A percentile compares a stretch with the other conserved stretches of the same genome.
Conservation (phyloP, 2,329 filamentous ascomycete genomes). For the Colletotrichum spinosum region DNA sequence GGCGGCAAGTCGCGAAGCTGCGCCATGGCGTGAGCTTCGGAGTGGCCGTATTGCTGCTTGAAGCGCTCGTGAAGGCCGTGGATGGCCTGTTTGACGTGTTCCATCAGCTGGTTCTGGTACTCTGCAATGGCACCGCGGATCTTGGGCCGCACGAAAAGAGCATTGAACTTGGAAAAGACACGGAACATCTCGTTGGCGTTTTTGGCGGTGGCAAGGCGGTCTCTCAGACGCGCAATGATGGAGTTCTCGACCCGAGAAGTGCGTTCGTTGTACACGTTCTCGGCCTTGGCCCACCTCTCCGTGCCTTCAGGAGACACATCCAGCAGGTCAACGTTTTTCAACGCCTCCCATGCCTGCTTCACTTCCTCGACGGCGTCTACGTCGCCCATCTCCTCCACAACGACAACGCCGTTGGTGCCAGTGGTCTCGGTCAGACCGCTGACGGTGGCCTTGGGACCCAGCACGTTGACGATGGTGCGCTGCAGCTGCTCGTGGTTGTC, state of each 20-base stretch:
- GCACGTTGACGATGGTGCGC: conserved; percentile 95
- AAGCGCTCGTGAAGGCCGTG: conserved; percentile 93
- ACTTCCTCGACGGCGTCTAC: conserved; percentile 98
- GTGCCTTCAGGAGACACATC: conserved; percentile 93
- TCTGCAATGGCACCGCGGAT: conserved; percentile 97
- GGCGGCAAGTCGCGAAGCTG: conserved; percentile 95
- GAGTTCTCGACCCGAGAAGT: conserved; percentile 98
- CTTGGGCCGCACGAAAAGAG: conserved; percentile 97
- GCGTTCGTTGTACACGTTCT: conserved; percentile 96
- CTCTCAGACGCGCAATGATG: conserved; percentile 93
- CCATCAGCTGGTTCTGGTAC: conserved; percentile 97
- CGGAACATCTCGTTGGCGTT: conserved; percentile 99
- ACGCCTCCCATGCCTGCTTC: conserved; percentile 89
- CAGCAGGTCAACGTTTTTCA: conserved; percentile 94
- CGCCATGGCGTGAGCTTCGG: conserved; percentile 97
- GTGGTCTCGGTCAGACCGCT: conserved; percentile 63
- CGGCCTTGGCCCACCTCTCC: conserved; percentile 90
- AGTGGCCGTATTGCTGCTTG: conserved; percentile 98
- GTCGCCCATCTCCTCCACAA: conserved; percentile 95
- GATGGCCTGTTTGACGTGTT: conserved; percentile 97
- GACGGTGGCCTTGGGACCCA: conserved; percentile 78
- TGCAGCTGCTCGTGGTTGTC: conserved; percentile 98
- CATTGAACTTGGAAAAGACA: conserved; percentile 99
- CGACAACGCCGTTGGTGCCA: conserved; percentile 70
- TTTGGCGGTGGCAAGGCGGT: conserved; percentile 93